Base-by-base conservation (phyloP, 1,139 yeast species). In the Magnusiomyces magnusii region DNA sequence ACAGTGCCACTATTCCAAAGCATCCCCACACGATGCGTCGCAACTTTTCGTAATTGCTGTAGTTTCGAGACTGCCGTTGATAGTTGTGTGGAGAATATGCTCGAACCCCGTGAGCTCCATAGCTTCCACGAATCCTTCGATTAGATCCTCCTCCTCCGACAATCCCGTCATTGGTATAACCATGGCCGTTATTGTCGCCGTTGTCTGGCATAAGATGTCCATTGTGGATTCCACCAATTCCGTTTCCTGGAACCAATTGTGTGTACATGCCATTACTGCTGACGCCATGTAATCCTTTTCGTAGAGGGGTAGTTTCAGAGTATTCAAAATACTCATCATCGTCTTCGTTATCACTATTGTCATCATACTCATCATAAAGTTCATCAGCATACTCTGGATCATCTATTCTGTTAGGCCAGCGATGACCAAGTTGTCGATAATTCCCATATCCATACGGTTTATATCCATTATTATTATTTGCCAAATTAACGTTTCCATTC, bases 141-240 rank as follows among this genome's bases (percentile, higher is more conserved):
- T 17, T 39, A 5, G 51, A 2, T 39, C 54, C 51, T 10, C 42
- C 42, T 25, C 13, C 13, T 13, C 36, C 36, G 13, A 9, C 36
- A 31, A 9, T 31, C 13, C 36, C 36, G 13, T 31, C 7, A 13
- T 31, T 31, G 36, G 7, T 31, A 13, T 7, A 7, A 31, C 7
- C 7, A 31, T 3, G 17, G 3, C 19, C 44, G 19, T 39, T 17
- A 19, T n/a, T 39, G 19, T 39, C 44, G 3, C 19, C 44, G 17
- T 17, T 5, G 3, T 39, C 17, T 81, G 77, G 67, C 86, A 90
- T 60, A 83, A 82, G 10, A 19, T 39, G 7, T 15, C 19, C 19
- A 17, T 39, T 10, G 50, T 21, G 50, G 5, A 44, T 9, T 7
- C 49, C 49, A n/a, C 17, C 17, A 5, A 39, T 17, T 10, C 49